A percentile compares a stretch with the other conserved stretches of the same genome.
These are phyloP conservation scores for Austroboletus niveus DNA, from an alignment of 1,284 basidiomycete species.

Conservation along the genomic window DNA sequence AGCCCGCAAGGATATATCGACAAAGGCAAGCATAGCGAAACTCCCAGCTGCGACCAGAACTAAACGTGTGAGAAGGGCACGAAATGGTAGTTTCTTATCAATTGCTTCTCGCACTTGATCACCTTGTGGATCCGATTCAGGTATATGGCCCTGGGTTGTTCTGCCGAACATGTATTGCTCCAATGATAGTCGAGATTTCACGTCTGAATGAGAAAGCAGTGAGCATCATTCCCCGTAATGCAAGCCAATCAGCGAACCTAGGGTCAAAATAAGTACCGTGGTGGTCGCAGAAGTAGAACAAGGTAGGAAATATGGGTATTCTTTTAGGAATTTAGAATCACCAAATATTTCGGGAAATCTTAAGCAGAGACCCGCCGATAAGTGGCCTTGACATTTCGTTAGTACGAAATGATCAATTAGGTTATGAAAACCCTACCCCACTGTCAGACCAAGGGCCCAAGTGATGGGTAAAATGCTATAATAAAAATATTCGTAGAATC, in stretches of 20 bases:
- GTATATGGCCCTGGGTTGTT: neutral
- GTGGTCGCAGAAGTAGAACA: constrained; percentile 53
- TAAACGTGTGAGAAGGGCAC: constrained; percentile 34
- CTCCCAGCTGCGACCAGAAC: constrained; percentile 41
- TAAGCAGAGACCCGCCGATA: constrained; percentile 59
- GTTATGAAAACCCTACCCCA: constrained; percentile 36
- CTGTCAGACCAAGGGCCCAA: constrained; percentile 43
- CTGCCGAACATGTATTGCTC: constrained; percentile 23
- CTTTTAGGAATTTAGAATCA: constrained; percentile 46
- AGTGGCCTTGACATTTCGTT: constrained; percentile 43
- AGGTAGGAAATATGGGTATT: constrained; percentile 68
- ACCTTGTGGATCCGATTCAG: neutral
- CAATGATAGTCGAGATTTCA: constrained; percentile 10
- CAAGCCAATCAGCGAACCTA: constrained; percentile 41
- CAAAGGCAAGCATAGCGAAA: constrained; percentile 40
- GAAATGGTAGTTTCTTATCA: constrained; percentile 34
- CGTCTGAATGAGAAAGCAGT: constrained; percentile 16
- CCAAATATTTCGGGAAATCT: constrained; percentile 55
- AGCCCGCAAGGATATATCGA: constrained; percentile 40
- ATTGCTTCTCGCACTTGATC: neutral
- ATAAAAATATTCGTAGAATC: constrained; percentile 36
- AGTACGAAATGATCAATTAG: neutral
- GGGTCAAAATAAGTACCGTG: constrained; percentile 50
- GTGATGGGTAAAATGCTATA: constrained; percentile 45
- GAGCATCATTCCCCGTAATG: neutral